Conservation (phyloP, 1,284 basidiomycete species). For the Veloporphyrellus conicus region DNA sequence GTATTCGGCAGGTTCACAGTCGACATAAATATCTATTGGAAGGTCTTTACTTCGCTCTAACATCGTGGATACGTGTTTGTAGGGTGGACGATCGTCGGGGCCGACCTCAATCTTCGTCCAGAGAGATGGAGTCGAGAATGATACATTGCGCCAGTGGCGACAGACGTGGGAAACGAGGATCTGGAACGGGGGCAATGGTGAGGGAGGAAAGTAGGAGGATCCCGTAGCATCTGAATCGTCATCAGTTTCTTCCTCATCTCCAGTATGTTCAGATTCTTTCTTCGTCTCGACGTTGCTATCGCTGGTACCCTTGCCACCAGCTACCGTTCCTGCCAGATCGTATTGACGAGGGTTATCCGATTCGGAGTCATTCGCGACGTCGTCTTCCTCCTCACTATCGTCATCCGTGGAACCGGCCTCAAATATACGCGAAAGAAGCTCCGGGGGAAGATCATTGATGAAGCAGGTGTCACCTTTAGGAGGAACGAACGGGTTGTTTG, state of each 20-base stretch:
- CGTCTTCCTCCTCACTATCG: constrained; percentile 16
- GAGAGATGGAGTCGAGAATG: constrained; percentile 30
- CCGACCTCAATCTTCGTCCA: constrained; percentile 25
- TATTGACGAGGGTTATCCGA: neutral
- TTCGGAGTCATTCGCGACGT: neutral
- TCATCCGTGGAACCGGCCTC: constrained; percentile 17
- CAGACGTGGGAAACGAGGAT: constrained; percentile 25
- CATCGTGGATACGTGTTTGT: constrained; percentile 4
- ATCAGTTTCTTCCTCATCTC: neutral
- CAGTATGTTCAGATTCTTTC: too few species aligned
- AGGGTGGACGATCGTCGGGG: constrained; percentile 13
- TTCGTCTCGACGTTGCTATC: neutral
- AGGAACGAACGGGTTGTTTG: constrained; percentile 23
- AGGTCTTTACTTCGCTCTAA: constrained; percentile 26
- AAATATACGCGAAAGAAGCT: constrained; percentile 29
- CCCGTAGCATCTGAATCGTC: constrained; percentile 8
- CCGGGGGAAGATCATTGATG: constrained; percentile 26
- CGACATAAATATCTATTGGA: constrained; percentile 24
- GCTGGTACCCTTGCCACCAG: neutral
- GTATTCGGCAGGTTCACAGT: constrained; percentile 11
- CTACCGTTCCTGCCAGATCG: neutral
- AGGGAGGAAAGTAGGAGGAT: neutral
- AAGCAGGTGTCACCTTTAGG: constrained; percentile 19
- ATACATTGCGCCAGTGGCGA: constrained; percentile 28
- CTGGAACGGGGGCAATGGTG: constrained; percentile 13